These are phyloP conservation scores for Cyclotella kingstonii DNA, from an alignment of 108 stramenopile genomes.

Conservation along the genomic window DNA sequence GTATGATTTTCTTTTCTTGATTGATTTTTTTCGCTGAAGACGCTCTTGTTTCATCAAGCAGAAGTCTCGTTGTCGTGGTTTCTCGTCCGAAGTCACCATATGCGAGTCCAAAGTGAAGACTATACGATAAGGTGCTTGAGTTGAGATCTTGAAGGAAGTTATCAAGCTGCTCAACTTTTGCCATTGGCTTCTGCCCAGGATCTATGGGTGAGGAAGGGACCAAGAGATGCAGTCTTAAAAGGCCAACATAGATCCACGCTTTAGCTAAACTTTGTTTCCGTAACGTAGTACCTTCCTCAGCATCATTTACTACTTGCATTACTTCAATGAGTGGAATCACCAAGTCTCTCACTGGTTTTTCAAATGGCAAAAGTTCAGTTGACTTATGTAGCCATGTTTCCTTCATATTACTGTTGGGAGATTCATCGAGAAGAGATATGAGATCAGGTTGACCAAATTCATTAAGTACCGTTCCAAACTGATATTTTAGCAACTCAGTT, in stretches of 20 bases:
- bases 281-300: conserved; percentile 12
- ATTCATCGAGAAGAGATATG: conserved; percentile 10
- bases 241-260: conserved; percentile 76
- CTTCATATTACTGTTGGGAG: conserved; percentile 2
- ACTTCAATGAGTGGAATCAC: conserved; percentile 45
- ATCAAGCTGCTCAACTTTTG: conserved; percentile 69
- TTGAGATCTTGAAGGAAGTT: conserved; percentile 38
- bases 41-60: conserved; percentile 13
- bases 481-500: conserved; percentile 34
- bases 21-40: conserved; percentile 29
- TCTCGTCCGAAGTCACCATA: conserved; percentile 54
- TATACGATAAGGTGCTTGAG: conserved; percentile 52
- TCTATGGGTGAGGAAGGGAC: conserved; percentile 89
- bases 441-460: conserved; percentile 25
- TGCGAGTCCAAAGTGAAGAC: conserved; percentile 57
- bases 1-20: conserved; percentile 73
- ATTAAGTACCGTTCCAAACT: conserved; percentile 21
- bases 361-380: conserved; percentile 8
- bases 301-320: conserved; percentile 35
- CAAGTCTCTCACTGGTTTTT: conserved; percentile 28
- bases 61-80: conserved; percentile 5
- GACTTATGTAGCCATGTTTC: conserved; percentile 13
- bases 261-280: conserved; percentile 35
- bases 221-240: conserved; percentile 69
- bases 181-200: conserved; percentile 83